A percentile compares a stretch with the other conserved stretches of the same genome.
Conservation (phyloP, 805 yeast species). For the Torulaspora indica region DNA sequence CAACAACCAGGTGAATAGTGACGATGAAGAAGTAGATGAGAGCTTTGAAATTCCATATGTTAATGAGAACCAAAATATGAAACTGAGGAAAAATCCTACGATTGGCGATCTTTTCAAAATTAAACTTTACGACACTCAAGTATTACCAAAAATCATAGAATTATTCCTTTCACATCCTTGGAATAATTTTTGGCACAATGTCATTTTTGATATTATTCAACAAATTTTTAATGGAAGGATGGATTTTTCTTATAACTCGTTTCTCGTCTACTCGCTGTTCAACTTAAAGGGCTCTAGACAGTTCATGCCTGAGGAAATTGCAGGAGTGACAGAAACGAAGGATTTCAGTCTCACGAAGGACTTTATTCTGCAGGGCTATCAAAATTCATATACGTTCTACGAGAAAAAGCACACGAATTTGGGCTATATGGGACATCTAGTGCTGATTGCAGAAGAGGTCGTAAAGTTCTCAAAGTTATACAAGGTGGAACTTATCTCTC, state of each 20-base stretch:
- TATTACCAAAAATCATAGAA: slow-evolving; percentile 60
- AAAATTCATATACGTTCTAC: slow-evolving; percentile 55
- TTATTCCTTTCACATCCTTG: slow-evolving; percentile 86
- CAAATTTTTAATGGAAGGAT: slow-evolving; percentile 86
- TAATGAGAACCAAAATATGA: slow-evolving; percentile 37
- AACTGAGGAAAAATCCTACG: slow-evolving; percentile 55
- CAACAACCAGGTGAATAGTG: slow-evolving; percentile 30
- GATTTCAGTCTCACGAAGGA: slow-evolving; percentile 57
- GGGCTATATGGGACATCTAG: slow-evolving; percentile 97
- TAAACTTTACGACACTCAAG: slow-evolving; percentile 67
- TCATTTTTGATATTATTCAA: slow-evolving; percentile 92
- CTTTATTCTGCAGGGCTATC: slow-evolving; percentile 58
- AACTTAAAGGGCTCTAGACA: slow-evolving; percentile 19
- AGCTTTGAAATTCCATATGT: slow-evolving; percentile 36
- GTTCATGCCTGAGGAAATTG: slow-evolving; percentile 13
- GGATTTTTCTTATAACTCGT: slow-evolving; percentile 82
- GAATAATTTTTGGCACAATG: slow-evolving; percentile 96
- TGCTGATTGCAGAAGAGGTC: slow-evolving; percentile 90
- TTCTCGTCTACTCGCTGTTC: slow-evolving; percentile 44
- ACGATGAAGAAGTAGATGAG: slow-evolving; percentile 34
- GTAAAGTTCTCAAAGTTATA: slow-evolving; percentile 66
- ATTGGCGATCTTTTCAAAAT: slow-evolving; percentile 87
- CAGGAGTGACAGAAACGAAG: slow-evolving; percentile 38
- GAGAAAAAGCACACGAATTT: slow-evolving; percentile 58
- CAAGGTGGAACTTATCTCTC: slow-evolving; percentile 34